Evolutionary conservation across 225 moss, liverwort and hornwort species (phyloP), one percentile per base, ranked within the genome.

Genomic region (Asterella californica): DNA sequence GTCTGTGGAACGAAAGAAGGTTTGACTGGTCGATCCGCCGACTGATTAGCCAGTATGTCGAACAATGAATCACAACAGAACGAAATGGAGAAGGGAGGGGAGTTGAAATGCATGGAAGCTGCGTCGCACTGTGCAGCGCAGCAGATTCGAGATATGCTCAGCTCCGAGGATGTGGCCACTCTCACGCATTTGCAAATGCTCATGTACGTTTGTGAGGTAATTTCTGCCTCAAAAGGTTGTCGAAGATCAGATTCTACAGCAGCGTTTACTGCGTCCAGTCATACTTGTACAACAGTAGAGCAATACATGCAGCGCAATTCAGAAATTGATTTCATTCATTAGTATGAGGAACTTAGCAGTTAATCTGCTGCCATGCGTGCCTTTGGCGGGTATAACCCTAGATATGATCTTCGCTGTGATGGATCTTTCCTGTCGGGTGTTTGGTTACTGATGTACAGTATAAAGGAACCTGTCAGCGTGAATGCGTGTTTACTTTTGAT

Each of bases 61-160:
- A 30, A 6, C 27, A 50, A 78, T 37, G 38, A 61, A 5, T 59
- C n/a, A 33, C 15, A 24, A 76, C 49, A 18, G 78, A 32, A 25
- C 47, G 64, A 11, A 21, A 66, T 66, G 64, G 78, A 50, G 78
- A 66, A 54, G 30, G 74, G 67, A 36, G 72, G 72, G 62, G 83
- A 81, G 24, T 32, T 74, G 81, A 79, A 87, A 33, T 27, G 37
- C 18, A 82, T 84, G 69, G 84, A 84, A 73, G 82, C 72, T 29
- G 87, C 84, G 52, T 82, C 87, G 49, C 25, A 68, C 30, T 84
- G 79, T 45, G 74, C 84, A 2, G 87, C 87, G 27, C 82, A 84
- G 74, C 87, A 87, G 69, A 79, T 87, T 55, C 82, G 82, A 53
- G 84, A 82, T 69, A 77, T 87, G 67, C 84, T 87, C 65, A 87